Evolutionary conservation across 1,284 basidiomycete species (phyloP).

Genomic region (Dichomitus squalens): DNA sequence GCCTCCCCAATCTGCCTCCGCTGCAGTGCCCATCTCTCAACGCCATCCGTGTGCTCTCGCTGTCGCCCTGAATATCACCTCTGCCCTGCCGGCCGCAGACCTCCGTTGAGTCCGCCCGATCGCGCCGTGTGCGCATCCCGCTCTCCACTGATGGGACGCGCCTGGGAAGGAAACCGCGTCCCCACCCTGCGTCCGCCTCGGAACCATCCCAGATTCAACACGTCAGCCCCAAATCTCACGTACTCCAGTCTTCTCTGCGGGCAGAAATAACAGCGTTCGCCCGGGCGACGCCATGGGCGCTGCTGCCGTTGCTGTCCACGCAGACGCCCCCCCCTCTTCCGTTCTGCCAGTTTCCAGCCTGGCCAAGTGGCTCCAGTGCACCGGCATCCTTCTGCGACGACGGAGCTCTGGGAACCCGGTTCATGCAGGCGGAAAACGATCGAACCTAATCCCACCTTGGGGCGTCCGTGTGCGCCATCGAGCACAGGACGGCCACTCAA

Average conservation of each 20-base stretch:
- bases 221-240: neutral
- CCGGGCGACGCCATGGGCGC: constrained; percentile 7
- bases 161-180: constrained; percentile 5
- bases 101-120: neutral
- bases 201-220: constrained; percentile 4
- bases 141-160: constrained; percentile 4
- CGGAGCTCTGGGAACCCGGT: neutral
- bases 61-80: constrained; percentile 1
- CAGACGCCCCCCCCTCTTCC: neutral
- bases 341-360: neutral
- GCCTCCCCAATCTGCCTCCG: neutral
- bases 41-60: neutral
- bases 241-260: neutral
- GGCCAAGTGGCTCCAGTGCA: neutral
- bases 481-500: constrained; percentile 5
- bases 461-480: constrained; percentile 3
- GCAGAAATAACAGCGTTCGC: constrained; percentile 1
- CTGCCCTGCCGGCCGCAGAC: neutral
- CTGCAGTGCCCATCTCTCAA: neutral
- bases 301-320: neutral
- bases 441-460: constrained; percentile 10
- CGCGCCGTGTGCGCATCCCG: constrained; percentile 9
- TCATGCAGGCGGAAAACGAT: neutral
- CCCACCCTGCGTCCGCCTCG: constrained; percentile 6
- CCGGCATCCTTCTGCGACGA: constrained; percentile 1